Base-by-base conservation (phyloP, 192 early-diverging fungal genomes). In the Coemansia sp. region DNA sequence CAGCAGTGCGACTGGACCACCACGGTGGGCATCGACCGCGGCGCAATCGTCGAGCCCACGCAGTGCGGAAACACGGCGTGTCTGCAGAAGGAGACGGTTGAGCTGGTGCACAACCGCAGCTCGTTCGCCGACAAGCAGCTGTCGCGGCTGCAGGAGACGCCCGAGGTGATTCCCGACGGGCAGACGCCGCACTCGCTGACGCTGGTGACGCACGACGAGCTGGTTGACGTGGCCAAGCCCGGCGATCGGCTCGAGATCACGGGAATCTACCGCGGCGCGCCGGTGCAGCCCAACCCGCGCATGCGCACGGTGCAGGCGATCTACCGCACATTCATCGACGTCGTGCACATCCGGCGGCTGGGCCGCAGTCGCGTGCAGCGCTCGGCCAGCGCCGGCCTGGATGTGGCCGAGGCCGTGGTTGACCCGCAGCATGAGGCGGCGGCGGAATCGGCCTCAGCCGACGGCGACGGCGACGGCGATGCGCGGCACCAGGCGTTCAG, bases 181-280 rank as follows among this genome's bases (percentile, higher is more conserved):
- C 95, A 99, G 77, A 99, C 97, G 10, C 97, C 97, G n/a, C 94
- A 99, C 74, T 94, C 94, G 12, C 94, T 98, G 7, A 90, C 95
- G 0, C 65, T 99, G 70, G 91, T 88, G 60, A 74, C 94, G 69
- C 94, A 96, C 74, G 95, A 99, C 68, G 95, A 99, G 68, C 77
- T 99, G 50, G 97, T 98, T 0, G 97, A 99, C 75, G 87, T 91
- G 25, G 84, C 85, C 51, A 95, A 96, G 71, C 90, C 97, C 12
- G 97, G 97, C 85, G 97, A 99, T 64, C 82, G 95, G 9, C 69
- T 98, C 17, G 95, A 97, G 68, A 88, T 99, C 57, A 99, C 97
- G 4, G 97, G 93, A 42, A 89, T 99, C 41, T 99, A 94, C 86
- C 89, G 97, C 55, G 94, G 90, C 69, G 86, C 94, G 12, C 94